Base-by-base conservation (phyloP, 2,329 filamentous ascomycete genomes). In the Beauveria scarabaeidicola region DNA sequence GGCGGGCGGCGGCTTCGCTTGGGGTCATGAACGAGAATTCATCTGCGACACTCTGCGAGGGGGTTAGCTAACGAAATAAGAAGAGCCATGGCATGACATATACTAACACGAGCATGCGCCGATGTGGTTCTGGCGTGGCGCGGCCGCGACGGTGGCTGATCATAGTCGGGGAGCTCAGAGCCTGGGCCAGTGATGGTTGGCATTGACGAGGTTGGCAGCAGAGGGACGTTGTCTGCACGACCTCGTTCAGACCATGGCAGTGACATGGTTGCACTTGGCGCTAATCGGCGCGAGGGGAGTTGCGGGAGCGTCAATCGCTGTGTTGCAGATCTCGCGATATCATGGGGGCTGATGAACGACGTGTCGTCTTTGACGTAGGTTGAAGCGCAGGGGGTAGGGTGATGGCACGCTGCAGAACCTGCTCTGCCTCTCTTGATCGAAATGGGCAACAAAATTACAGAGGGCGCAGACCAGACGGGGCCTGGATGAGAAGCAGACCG, bases 1-100 rank as follows among this genome's bases (percentile, higher is more conserved):
- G 78, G 64, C 84, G 85, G 58, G 86, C 80, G 48, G 91, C 91
- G 11, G 89, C 88, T 73, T 96, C 89, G 69, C 87, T 80, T 21
- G 88, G 81, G n/a, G 86, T 87, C 70, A 97, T 82, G 68, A 83
- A 77, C 29, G 84, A 81, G 69, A 78, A 87, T 58, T 84, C 78
- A 61, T 86, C 82, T 60, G 85, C 84, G 48, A 82, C 71, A 56
- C 72, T 77, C 80, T 84, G 65, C 23, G 1, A 38, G 9, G 13
- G 10, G 36, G 19, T 58, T 50, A 46, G 60, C 13, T n/a, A 19
- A 51, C 9, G 13, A 19, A 54, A 27, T 2, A 23, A 4, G 29
- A 13, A 44, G 7, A 13, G 3, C 2, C 10, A 27, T n/a, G n/a
- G n/a, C 10, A 11, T 15, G 32, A 11, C 32, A n/a, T 46, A 51